Evolutionary conservation across 2,329 filamentous ascomycete species (phyloP).

Genomic region (Colletotrichum nymphaeae): DNA sequence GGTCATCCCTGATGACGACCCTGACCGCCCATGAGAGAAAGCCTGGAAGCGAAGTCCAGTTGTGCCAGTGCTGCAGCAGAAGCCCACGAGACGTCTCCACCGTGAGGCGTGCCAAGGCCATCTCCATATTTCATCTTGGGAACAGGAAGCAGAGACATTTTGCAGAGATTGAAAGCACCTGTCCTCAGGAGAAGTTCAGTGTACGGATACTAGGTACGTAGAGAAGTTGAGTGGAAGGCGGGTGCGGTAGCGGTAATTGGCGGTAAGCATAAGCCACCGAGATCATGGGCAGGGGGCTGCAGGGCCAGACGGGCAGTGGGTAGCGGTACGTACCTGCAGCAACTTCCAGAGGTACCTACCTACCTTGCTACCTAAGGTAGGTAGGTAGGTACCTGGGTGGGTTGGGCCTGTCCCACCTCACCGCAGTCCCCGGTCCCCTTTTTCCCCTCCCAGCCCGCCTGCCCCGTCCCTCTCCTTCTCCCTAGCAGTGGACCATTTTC

Average conservation of each 20-base stretch:
- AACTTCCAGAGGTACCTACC: no score
- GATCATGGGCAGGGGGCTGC: not conserved
- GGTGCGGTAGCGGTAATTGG: conserved; percentile 1
- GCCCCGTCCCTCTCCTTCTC: not conserved
- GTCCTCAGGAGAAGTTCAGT: not conserved
- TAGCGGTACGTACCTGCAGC: not conserved
- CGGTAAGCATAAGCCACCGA: conserved; percentile 12
- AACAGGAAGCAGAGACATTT: not conserved
- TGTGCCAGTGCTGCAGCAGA: conserved; percentile 15
- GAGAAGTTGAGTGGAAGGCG: not conserved
- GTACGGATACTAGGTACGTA: no score
- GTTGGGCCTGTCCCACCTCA: no score
- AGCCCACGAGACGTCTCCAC: conserved; percentile 22
- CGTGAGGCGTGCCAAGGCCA: conserved; percentile 20
- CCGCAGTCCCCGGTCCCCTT: not conserved
- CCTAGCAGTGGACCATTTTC: not conserved
- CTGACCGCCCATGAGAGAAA: conserved; percentile 17
- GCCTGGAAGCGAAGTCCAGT: not conserved
- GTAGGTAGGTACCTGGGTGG: no score
- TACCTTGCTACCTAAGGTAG: no score
- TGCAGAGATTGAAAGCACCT: not conserved
- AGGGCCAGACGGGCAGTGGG: not conserved
- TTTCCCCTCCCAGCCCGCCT: not conserved
- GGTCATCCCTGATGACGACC: conserved; percentile 30
- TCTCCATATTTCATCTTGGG: conserved; percentile 33